Base-by-base conservation (phyloP, 352 stramenopile species). In the Globisporangium paroecandrum region DNA sequence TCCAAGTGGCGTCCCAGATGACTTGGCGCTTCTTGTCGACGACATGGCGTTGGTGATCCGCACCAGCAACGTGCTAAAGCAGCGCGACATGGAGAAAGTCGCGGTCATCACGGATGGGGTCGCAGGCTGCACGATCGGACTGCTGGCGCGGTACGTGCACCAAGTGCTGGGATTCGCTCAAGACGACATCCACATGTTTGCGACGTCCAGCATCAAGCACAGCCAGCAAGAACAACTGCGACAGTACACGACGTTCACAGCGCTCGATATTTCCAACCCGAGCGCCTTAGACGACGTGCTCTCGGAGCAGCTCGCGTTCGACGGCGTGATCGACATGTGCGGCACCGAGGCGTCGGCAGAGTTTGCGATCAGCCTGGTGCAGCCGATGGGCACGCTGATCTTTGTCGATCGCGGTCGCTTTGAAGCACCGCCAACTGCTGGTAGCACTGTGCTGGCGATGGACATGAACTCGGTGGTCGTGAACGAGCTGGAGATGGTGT, bases 401-500 rank as follows among this genome's bases (percentile, higher is more conserved):
- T 53, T 82, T 15, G 74, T 82, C 15, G 76, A 84, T 25, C 66
- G 74, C 24, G 66, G 59, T 6, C 66, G 76, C 2, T 68, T 85
- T 22, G 69, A 85, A 24, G 55, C 73, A 54, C n/a, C 54, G 1
- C 75, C 77, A 9, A 9, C 4, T 13, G 24, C 5, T 13, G 38
- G n/a, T 22, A 74, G 68, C 9, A 38, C 64, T 12, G 70, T 65
- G 5, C 27, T 90, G 15, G 57, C 70, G 20, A 77, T 93, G 71
- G 76, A 91, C 65, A 84, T 93, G 78, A 93, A 93, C 51, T 54
- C 74, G 1, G 75, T 93, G 7, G 85, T 91, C 20, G 83, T 93
- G 18, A 81, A 82, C 22, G 85, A 93, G 38, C 76, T 93, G 32
- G 69, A 77, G 32, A 4, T 93, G 24, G 55, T 73, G 51, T 73